Evolutionary conservation across 805 yeast genomes (phyloP).

Genomic region (Metschnikowia corniflorae): DNA sequence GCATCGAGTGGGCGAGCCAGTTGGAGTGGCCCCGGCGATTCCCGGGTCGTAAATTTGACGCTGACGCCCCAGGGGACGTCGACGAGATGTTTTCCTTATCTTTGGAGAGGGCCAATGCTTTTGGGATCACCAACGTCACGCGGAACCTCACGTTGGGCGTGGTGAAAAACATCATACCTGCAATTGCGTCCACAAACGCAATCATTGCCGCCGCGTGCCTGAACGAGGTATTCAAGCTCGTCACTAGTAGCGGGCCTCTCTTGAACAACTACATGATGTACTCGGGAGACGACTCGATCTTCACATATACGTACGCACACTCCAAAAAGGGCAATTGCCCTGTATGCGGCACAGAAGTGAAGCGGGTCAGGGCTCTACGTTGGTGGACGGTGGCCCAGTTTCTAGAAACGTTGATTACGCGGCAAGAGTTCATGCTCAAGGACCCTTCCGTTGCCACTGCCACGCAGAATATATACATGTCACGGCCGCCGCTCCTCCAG

Average conservation of each 20-base stretch:
- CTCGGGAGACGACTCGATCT: slow-evolving; percentile 77
- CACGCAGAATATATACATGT: slow-evolving; percentile 40
- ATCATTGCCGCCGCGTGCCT: slow-evolving; percentile 86
- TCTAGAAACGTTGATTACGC: slow-evolving; percentile 36
- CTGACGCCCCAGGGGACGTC: slow-evolving; percentile 65
- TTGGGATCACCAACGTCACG: slow-evolving; percentile 74
- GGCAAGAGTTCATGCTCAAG: slow-evolving; percentile 30
- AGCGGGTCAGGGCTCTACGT: slow-evolving; percentile 21
- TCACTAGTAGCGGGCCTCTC: slow-evolving; percentile 64
- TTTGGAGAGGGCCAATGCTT: slow-evolving; percentile 53
- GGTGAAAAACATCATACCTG: slow-evolving; percentile 87
- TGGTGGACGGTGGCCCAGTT: slow-evolving; percentile 33
- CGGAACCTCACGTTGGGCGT: slow-evolving; percentile 75
- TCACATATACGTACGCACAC: slow-evolving; percentile 67
- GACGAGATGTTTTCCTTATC: slow-evolving; percentile 60
- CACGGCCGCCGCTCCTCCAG: slow-evolving; percentile 45
- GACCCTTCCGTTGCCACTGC: slow-evolving; percentile 47
- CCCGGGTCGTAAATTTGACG: slow-evolving; percentile 51
- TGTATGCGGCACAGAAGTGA: slow-evolving; percentile 60
- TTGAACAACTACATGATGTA: slow-evolving; percentile 81
- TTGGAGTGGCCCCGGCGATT: slow-evolving; percentile 64
- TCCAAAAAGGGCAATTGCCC: slow-evolving; percentile 61
- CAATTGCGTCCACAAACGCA: slow-evolving; percentile 92
- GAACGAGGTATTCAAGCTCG: slow-evolving; percentile 77
- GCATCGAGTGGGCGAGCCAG: slow-evolving; percentile 85